These are phyloP conservation scores for Lachancea fermentati DNA, from an alignment of 805 yeast species.

Conservation along the genomic window DNA sequence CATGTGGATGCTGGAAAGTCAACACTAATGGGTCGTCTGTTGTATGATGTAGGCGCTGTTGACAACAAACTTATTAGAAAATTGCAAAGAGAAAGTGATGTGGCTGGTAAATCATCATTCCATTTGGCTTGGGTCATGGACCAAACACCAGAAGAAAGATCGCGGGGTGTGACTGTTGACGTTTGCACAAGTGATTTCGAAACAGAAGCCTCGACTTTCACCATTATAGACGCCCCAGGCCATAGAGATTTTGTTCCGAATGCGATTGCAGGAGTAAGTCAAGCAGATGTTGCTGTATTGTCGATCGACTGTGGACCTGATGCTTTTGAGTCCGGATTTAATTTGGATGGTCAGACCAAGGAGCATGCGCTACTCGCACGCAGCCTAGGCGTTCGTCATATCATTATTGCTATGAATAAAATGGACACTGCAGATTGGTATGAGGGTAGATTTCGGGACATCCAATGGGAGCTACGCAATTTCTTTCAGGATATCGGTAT, in stretches of 20 bases:
- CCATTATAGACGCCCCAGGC: constrained; percentile 98
- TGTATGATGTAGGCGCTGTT: constrained; percentile 90
- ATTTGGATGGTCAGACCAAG: constrained; percentile 96
- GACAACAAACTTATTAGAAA: constrained; percentile 95
- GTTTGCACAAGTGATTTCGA: constrained; percentile 96
- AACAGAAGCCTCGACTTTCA: constrained; percentile 90
- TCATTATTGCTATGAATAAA: constrained; percentile 86
- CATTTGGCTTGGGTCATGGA: constrained; percentile 99
- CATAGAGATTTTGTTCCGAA: constrained; percentile 97
- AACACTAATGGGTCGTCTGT: constrained; percentile 95
- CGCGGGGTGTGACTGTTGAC: constrained; percentile 97
- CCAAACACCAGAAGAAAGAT: constrained; percentile 96
- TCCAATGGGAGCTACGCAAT: constrained; percentile 69
- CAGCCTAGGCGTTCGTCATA: constrained; percentile 90
- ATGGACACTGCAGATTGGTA: constrained; percentile 97
- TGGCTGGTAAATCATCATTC: constrained; percentile 99
- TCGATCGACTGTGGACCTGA: constrained; percentile 97
- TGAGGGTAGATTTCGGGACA: constrained; percentile 84
- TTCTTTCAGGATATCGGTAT: constrained; percentile 83
- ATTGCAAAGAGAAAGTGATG: constrained; percentile 94
- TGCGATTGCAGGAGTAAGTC: constrained; percentile 99
- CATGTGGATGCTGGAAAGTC: constrained; percentile 99
- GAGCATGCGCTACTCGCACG: constrained; percentile 95
- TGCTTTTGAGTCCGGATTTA: constrained; percentile 98
- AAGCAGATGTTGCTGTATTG: constrained; percentile 94